phyloP scores from a whole-genome alignment of 2,329 filamentous ascomycete genomes.

The Curvularia hawaiiensis region DNA sequence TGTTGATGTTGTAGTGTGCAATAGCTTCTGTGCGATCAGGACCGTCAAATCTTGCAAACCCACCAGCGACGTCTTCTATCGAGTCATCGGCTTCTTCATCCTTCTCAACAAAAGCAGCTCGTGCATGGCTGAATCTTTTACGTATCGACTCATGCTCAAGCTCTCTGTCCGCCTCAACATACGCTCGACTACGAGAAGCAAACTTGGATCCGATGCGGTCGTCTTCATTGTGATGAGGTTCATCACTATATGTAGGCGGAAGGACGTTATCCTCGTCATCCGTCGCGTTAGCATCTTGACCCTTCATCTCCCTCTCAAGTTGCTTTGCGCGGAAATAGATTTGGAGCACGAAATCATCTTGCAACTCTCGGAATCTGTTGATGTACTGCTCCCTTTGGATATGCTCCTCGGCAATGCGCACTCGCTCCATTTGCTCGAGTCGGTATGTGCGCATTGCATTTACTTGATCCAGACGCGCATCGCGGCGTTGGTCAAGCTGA shows the following conservation, averaged over 20 bases:
- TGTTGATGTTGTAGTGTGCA: conserved; percentile 45
- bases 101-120: conserved; percentile 31
- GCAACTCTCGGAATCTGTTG: conserved; percentile 40
- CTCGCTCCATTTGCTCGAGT: conserved; percentile 45
- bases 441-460: conserved; percentile 46
- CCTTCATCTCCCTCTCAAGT: conserved; percentile 44
- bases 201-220: conserved; percentile 42
- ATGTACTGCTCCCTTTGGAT: conserved; percentile 45
- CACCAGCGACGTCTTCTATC: conserved; percentile 31
- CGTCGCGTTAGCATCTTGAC: conserved; percentile 45
- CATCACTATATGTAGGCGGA: conserved; percentile 39
- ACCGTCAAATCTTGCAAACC: conserved; percentile 51
- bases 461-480: conserved; percentile 46
- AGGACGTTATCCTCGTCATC: conserved; percentile 50
- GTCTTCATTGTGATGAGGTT: conserved; percentile 28
- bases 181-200: conserved; percentile 50
- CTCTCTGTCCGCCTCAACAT: conserved; percentile 47
- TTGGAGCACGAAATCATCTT: conserved; percentile 42
- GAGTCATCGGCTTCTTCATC: conserved; percentile 43
- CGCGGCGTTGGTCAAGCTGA: conserved; percentile 58
- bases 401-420: conserved; percentile 41
- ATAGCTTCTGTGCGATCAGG: conserved; percentile 49
- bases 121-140: conserved; percentile 29
- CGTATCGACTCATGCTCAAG: conserved; percentile 39
- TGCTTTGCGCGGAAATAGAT: conserved; percentile 48